Conservation (phyloP, 169 alveolate genomes). For the Plasmodium falciparum region DNA sequence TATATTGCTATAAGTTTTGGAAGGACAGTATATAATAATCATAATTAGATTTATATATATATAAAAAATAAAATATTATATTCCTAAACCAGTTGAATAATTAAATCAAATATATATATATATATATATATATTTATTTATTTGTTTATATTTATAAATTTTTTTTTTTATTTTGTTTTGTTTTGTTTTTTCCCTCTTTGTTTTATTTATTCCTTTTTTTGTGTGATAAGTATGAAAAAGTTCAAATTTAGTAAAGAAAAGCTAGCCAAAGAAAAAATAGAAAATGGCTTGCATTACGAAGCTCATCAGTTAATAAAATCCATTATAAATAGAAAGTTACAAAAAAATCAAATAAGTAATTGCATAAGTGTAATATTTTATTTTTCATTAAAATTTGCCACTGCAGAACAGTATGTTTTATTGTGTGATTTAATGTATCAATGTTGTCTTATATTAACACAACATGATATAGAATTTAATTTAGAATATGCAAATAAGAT, state of each 20-base stretch:
- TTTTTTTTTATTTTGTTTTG: neutral
- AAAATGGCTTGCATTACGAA: conserved; percentile 53
- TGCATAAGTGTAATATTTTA: conserved; percentile 41
- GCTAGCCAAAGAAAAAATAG: conserved; percentile 50
- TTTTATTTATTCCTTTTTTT: neutral
- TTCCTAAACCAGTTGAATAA: too few species aligned
- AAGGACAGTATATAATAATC: too few species aligned
- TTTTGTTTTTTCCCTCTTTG: neutral
- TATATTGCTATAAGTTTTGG: too few species aligned
- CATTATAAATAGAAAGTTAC: conserved; percentile 42
- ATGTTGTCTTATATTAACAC: conserved; percentile 34
- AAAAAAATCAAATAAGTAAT: conserved; percentile 31
- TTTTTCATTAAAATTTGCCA: conserved; percentile 53
- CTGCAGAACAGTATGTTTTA: conserved; percentile 50
- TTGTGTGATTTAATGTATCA: conserved; percentile 73
- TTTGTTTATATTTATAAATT: neutral
- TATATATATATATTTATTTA: neutral
- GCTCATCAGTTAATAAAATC: conserved; percentile 73
- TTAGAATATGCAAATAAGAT: conserved; percentile 55
- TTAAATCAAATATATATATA: neutral
- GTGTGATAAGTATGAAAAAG: neutral
- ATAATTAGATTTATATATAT: too few species aligned
- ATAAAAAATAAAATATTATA: too few species aligned
- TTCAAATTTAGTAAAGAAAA: conserved; percentile 39
- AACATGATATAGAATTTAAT: conserved; percentile 40